Conservation (phyloP, 495 filamentous ascomycete genomes). For the Pyronema domesticum region DNA sequence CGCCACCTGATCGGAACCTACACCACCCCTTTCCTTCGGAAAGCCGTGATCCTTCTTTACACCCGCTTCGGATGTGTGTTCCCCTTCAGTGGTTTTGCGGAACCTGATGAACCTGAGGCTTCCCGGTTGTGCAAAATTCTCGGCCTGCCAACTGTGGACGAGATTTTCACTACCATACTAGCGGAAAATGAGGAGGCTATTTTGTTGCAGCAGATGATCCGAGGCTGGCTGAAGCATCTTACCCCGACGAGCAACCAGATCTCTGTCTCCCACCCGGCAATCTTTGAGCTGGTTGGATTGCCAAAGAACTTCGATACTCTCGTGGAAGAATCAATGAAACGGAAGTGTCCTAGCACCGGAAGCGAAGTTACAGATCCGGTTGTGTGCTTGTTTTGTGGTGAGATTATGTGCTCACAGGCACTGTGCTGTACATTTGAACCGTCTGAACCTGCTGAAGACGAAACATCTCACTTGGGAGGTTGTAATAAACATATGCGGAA, state of each 20-base stretch:
- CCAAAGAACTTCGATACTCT: constrained; percentile 84
- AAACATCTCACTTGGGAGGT: constrained; percentile 42
- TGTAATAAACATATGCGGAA: constrained; percentile 76
- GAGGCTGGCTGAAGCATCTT: constrained; percentile 58
- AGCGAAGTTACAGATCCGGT: constrained; percentile 78
- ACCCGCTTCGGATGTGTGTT: constrained; percentile 81
- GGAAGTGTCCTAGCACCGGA: constrained; percentile 60
- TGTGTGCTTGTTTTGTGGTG: constrained; percentile 88
- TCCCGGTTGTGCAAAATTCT: constrained; percentile 59
- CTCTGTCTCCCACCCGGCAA: constrained; percentile 59
- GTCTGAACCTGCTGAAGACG: too few species aligned
- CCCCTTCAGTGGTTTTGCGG: constrained; percentile 48
- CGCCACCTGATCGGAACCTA: constrained; percentile 52
- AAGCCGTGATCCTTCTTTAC: constrained; percentile 63
- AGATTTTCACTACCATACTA: constrained; percentile 38
- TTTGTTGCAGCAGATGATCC: constrained; percentile 37
- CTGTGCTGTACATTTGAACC: constrained; percentile 46
- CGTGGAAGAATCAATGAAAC: constrained; percentile 73
- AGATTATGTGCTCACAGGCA: constrained; percentile 85
- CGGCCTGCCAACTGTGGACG: constrained; percentile 57
- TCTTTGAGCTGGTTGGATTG: constrained; percentile 84
- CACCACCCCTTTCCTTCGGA: constrained; percentile 76
- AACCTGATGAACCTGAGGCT: constrained; percentile 56
- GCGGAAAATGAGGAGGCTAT: constrained; percentile 9
- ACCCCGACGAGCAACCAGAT: not conserved